Evolutionary conservation across 306 rosid species (phyloP).

Genomic region (Quercus wislizeni): DNA sequence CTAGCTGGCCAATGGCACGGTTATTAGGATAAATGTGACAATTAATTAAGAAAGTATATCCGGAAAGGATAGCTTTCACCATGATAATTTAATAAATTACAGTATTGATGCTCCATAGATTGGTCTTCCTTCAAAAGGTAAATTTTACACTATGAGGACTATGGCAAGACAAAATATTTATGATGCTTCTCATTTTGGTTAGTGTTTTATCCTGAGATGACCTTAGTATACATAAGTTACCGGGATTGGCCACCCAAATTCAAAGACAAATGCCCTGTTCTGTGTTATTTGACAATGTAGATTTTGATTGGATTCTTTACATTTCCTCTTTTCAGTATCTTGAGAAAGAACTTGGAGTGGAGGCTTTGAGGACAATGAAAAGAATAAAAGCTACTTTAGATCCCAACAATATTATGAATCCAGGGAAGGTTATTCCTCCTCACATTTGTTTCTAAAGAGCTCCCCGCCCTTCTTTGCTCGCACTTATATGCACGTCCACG

Average conservation of each 20-base stretch:
- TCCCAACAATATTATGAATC: constrained; percentile 91
- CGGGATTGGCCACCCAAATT: too few species aligned
- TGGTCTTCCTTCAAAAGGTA: not conserved
- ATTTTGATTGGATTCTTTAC: constrained; percentile 5
- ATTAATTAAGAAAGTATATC: not conserved
- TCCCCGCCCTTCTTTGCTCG: constrained; percentile 9
- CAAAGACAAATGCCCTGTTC: not conserved
- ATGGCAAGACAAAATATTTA: not conserved
- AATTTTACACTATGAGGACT: not conserved
- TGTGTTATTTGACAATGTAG: not conserved
- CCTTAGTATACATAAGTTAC: too few species aligned
- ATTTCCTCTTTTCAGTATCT: constrained; percentile 55
- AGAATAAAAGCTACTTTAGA: constrained; percentile 77
- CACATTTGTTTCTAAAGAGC: constrained; percentile 71
- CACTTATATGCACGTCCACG: not conserved
- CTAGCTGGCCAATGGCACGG: constrained; percentile 10
- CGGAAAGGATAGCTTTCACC: not conserved
- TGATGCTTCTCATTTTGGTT: not conserved
- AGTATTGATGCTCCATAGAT: not conserved
- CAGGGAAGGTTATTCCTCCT: constrained; percentile 93
- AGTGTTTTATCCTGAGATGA: not conserved
- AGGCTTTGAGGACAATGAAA: constrained; percentile 83
- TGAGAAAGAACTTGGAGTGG: constrained; percentile 82
- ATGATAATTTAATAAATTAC: not conserved
- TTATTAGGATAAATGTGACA: not conserved